A percentile compares a stretch with the other conserved stretches of the same genome.
These are phyloP conservation scores for Pleurotus tuber-regium DNA, from an alignment of 768 basidiomycete species.

Conservation along the genomic window DNA sequence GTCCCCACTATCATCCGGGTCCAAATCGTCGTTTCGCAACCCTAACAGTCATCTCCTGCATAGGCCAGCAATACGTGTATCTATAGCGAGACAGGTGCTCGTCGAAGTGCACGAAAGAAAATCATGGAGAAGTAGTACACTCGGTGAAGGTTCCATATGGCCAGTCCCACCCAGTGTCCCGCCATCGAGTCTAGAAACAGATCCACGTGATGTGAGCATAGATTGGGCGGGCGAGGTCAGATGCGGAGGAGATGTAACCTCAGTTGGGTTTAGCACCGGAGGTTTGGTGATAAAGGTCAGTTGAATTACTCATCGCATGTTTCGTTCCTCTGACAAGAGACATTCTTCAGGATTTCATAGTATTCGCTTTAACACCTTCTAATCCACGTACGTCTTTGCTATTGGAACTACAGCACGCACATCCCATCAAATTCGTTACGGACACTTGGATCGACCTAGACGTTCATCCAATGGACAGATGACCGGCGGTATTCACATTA, in stretches of 20 bases:
- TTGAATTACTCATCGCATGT: not conserved
- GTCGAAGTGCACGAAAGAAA: slow-evolving; percentile 33
- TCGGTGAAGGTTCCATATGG: slow-evolving; percentile 50
- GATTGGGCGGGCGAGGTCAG: slow-evolving; percentile 62
- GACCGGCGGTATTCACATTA: not conserved
- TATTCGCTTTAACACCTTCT: slow-evolving; percentile 45
- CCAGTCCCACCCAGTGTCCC: slow-evolving; percentile 39
- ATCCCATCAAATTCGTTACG: slow-evolving; percentile 58
- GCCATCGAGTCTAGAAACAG: slow-evolving; percentile 11
- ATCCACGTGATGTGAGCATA: slow-evolving; percentile 21
- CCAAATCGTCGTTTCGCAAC: slow-evolving; percentile 4
- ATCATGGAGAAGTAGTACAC: slow-evolving; percentile 33
- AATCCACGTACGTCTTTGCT: slow-evolving; percentile 32
- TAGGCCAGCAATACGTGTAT: slow-evolving; percentile 40
- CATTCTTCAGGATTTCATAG: slow-evolving; percentile 64
- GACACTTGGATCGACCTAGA: slow-evolving; percentile 39
- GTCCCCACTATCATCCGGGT: slow-evolving; percentile 8
- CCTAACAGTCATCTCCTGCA: slow-evolving; percentile 9
- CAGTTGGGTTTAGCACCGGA: slow-evolving; percentile 45
- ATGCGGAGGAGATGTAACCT: slow-evolving; percentile 32
- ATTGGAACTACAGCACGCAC: slow-evolving; percentile 36
- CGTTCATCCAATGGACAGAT: slow-evolving; percentile 9
- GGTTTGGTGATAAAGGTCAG: slow-evolving; percentile 42
- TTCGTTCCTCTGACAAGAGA: too few relatives aligned
- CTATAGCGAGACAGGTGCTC: slow-evolving; percentile 49